phyloP scores from a whole-genome alignment of 257 asterid genomes.

The Orobanche coerulescens region DNA sequence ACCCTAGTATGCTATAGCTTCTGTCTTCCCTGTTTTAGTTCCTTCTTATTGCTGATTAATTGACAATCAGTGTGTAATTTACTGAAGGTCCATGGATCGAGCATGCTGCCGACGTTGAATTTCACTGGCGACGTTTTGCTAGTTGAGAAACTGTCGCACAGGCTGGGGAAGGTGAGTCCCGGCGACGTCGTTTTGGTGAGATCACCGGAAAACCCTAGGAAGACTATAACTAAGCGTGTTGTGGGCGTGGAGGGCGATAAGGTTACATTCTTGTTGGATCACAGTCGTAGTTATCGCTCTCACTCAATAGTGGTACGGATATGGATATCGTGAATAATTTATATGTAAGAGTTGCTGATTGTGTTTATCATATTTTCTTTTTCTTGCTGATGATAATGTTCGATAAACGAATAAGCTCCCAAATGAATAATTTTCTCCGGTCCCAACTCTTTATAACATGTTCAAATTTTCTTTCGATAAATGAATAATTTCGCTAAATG shows the following conservation, averaged over 20 bases:
- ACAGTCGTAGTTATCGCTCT: constrained; percentile 36
- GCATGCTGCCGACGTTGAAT: constrained; percentile 93
- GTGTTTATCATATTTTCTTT: background rate
- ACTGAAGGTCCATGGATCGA: constrained; percentile 77
- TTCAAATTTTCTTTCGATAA: too few species aligned
- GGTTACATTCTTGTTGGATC: constrained; percentile 60
- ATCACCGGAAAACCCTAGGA: constrained; percentile 81
- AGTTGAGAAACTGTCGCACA: constrained; percentile 64
- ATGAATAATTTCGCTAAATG: too few species aligned
- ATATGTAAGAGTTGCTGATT: too few species aligned
- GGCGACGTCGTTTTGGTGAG: constrained; percentile 79
- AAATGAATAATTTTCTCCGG: too few species aligned
- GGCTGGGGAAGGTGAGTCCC: constrained; percentile 54
- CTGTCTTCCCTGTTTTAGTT: background rate
- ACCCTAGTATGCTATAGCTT: constrained; percentile 42
- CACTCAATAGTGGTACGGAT: constrained; percentile 47
- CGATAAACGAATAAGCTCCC: too few species aligned
- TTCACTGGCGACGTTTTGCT: constrained; percentile 82
- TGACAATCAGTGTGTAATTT: background rate
- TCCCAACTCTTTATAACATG: too few species aligned
- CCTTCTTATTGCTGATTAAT: background rate
- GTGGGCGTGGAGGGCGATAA: constrained; percentile 74
- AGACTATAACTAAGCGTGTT: constrained; percentile 67
- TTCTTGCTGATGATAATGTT: background rate
- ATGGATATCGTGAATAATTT: background rate